Conservation (phyloP, 2,329 filamentous ascomycete genomes). For the Penicillium sp. region DNA sequence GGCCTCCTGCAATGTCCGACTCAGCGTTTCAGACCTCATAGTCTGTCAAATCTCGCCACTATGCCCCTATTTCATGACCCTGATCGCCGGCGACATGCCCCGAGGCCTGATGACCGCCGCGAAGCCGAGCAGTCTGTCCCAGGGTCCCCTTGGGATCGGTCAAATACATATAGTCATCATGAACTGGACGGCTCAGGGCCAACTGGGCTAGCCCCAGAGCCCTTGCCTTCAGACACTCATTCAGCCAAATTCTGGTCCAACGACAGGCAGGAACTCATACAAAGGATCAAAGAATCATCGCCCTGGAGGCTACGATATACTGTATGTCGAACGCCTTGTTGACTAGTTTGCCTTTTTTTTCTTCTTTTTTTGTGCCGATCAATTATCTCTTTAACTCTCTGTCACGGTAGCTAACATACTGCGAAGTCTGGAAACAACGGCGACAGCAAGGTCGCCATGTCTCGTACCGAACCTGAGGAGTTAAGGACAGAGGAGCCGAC, state of each 20-base stretch:
- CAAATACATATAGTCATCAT: constrained; percentile 9
- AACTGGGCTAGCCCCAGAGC: constrained; percentile 12
- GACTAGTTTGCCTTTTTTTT: neutral
- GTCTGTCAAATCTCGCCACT: constrained; percentile 19
- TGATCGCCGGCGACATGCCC: constrained; percentile 31
- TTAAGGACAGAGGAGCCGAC: constrained; percentile 16
- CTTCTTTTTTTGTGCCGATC: neutral
- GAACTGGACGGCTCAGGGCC: constrained; percentile 14
- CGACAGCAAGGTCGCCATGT: constrained; percentile 6
- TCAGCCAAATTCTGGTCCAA: constrained; percentile 29
- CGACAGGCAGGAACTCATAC: constrained; percentile 76
- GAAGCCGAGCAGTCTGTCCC: constrained; percentile 11
- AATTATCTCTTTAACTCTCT: neutral
- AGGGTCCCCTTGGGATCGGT: constrained; percentile 14
- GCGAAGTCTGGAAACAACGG: constrained; percentile 7
- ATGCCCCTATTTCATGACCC: constrained; percentile 39
- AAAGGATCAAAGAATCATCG: constrained; percentile 78
- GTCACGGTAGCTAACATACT: constrained; percentile 6
- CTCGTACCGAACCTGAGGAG: constrained; percentile 28
- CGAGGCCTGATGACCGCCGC: constrained; percentile 25
- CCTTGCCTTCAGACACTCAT: constrained; percentile 13
- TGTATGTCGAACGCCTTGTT: constrained; percentile 41
- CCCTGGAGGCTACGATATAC: constrained; percentile 68
- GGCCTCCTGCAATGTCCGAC: constrained; percentile 27
- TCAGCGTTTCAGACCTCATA: constrained; percentile 11